A percentile compares a stretch with the other conserved stretches of the same genome.
phyloP scores from a whole-genome alignment of 2,329 filamentous ascomycete species.

The Sclerotinia sclerotiorum region DNA sequence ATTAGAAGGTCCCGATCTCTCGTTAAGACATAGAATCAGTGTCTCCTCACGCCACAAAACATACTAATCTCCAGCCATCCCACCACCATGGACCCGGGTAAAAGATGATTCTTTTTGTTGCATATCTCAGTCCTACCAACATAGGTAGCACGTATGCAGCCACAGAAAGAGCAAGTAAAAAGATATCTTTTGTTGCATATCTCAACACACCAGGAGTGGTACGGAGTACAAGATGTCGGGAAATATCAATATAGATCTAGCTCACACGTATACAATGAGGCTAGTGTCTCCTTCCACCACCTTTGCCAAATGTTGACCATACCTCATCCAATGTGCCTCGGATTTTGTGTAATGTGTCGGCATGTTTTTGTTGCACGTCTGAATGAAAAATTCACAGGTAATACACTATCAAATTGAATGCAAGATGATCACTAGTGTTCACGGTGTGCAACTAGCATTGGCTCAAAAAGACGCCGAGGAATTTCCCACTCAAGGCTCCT shows the following conservation, averaged over 20 bases:
- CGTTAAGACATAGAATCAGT: neutral
- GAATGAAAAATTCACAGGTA: neutral
- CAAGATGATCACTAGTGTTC: neutral
- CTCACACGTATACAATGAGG: neutral
- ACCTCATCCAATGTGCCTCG: neutral
- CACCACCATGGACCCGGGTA: neutral
- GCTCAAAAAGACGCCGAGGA: neutral
- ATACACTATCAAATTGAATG: neutral
- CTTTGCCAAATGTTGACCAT: neutral
- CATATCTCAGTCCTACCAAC: constrained; percentile 3
- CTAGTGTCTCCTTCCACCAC: neutral
- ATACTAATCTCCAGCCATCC: neutral
- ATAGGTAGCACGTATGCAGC: neutral
- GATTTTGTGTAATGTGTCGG: neutral
- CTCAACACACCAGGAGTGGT: neutral
- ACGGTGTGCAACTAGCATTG: neutral
- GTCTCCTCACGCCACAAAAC: neutral
- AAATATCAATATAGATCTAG: neutral
- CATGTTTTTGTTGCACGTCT: neutral
- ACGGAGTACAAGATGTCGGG: neutral
- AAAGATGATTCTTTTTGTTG: neutral
- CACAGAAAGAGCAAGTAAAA: neutral
- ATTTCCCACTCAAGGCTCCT: neutral
- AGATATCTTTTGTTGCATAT: neutral
- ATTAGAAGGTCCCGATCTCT: neutral